Evolutionary conservation across 2,329 filamentous ascomycete species (phyloP).

Genomic region (Cytospora piceicola): DNA sequence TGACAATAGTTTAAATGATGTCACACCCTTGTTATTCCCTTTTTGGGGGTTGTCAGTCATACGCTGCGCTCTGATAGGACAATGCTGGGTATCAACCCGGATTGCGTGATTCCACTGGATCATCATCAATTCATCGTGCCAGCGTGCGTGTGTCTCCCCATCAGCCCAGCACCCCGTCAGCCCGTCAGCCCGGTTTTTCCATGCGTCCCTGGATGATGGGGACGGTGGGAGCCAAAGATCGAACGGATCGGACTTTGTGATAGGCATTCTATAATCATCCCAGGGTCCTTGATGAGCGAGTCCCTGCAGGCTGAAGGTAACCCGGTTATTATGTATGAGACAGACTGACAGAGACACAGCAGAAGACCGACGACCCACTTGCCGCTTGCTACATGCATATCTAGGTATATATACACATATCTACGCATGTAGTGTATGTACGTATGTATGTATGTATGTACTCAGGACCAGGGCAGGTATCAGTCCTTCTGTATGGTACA

Average conservation of each 20-base stretch:
- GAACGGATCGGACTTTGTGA: neutral
- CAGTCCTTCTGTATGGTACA: neutral
- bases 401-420: too few species aligned
- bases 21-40: slow-evolving; percentile 16
- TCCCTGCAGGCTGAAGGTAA: neutral
- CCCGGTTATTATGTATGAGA: neutral
- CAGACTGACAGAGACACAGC: too few species aligned
- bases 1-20: slow-evolving; percentile 15
- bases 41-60: slow-evolving; percentile 1
- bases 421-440: neutral
- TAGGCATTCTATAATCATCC: neutral
- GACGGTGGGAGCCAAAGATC: neutral
- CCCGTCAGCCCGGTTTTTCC: neutral
- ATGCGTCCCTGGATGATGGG: neutral
- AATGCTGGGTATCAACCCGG: slow-evolving; percentile 11
- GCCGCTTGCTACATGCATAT: too few species aligned
- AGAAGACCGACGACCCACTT: neutral
- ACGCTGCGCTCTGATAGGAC: slow-evolving; percentile 17
- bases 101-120: slow-evolving; percentile 24
- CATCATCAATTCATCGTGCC: neutral
- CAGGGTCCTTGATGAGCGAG: neutral
- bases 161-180: neutral
- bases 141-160: neutral
- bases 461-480: neutral
- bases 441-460: neutral